Evolutionary conservation across 1,284 basidiomycete species (phyloP), one percentile per base, ranked within the genome.

Genomic region (Sporisorium iseilematis-ciliati): DNA sequence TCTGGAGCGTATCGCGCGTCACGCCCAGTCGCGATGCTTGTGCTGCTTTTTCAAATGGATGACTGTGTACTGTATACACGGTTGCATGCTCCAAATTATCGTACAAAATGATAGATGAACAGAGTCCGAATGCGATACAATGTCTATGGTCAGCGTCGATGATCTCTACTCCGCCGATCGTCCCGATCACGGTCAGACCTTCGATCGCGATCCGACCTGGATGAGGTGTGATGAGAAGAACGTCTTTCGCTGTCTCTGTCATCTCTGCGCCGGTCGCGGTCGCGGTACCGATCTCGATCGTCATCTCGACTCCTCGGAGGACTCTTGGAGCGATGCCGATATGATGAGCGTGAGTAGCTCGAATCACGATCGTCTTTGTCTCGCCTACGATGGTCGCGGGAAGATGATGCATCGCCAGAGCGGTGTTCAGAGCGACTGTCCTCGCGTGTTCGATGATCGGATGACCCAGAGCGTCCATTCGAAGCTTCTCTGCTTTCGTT

Each of bases 401-500:
- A 40, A 41, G 77, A 61, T 29, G 65, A 50, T 23, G 23, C 41
- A 2, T 68, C 52, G 25, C 54, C 61, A 23, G 65, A 60, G 7
- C 52, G 25, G 7, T 46, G 35, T 14, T 64, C 48, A 14, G 46
- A 40, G 23, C 29, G 54, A 21, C 52, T 63, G 31, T 66, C 65
- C 60, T 53, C 74, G 55, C 58, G 75, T 45, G 55, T 21, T 14
- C 51, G 54, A 46, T 26, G 21, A 7, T 49, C 45, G 14, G 56
- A 29, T 11, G 40, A 11, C 4, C 16, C 16, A 6, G 53, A 38
- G 12, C 42, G 57, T 14, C 59, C 58, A 18, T 73, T 61, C 2
- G 51, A 46, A 41, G 40, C 1, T 0, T 31, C 14, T 5, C 26
- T 67, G 25, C 77, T 62, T 26, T 91, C 91, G 78, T 87, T 87